Conservation (phyloP, 495 filamentous ascomycete species). For the Penicillium crystallinum region DNA sequence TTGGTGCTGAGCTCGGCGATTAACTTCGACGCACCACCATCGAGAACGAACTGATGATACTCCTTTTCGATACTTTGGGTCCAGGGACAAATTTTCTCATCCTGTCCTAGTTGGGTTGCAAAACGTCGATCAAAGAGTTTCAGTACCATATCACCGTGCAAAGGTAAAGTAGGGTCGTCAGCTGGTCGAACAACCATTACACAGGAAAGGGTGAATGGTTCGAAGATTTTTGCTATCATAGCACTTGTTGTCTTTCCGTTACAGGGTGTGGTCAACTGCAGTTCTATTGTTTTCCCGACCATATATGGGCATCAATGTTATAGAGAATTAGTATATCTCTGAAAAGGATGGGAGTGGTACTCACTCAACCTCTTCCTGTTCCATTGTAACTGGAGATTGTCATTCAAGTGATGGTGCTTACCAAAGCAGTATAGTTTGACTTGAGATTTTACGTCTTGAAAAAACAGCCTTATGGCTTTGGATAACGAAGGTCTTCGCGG, state of each 20-base stretch:
- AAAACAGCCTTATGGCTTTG: no score
- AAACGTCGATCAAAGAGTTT: conserved; percentile 32
- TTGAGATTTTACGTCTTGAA: no score
- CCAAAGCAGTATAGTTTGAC: no score
- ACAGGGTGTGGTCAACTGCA: conserved; percentile 4
- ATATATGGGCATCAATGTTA: conserved; percentile 17
- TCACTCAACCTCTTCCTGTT: no score
- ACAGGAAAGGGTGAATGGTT: conserved; percentile 27
- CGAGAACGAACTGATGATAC: conserved; percentile 18
- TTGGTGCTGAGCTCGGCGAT: conserved; percentile 9
- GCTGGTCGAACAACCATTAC: conserved; percentile 17
- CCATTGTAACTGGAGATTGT: no score
- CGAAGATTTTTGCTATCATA: conserved; percentile 16
- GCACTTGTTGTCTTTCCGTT: conserved; percentile 1
- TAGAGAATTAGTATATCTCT: background rate
- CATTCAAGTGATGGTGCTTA: no score
- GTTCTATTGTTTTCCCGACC: conserved; percentile 8
- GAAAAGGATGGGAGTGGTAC: no score
- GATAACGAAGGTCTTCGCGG: no score
- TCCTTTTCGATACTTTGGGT: conserved; percentile 10
- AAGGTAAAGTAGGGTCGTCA: conserved; percentile 3
- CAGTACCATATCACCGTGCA: conserved; percentile 13
- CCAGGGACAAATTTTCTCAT: conserved; percentile 17
- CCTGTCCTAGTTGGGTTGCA: conserved; percentile 20
- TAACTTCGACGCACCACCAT: conserved; percentile 11